Evolutionary conservation across 768 basidiomycete species (phyloP).

Genomic region (Cantharellus cinnabarinus): DNA sequence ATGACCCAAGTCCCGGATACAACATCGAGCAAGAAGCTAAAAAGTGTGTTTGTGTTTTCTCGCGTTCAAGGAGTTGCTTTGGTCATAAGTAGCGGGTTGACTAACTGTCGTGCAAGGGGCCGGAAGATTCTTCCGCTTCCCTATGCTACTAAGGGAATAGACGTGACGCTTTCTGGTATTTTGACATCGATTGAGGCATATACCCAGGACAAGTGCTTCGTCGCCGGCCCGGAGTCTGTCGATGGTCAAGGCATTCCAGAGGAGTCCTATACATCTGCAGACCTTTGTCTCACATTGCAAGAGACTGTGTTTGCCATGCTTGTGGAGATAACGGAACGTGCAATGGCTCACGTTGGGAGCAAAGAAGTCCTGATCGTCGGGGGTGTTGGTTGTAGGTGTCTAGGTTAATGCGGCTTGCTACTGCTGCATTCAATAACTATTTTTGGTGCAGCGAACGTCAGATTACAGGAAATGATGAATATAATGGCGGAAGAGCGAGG

Average conservation of each 20-base stretch:
- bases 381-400: conserved; percentile 87
- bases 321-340: conserved; percentile 95
- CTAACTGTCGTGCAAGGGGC: conserved; percentile 20
- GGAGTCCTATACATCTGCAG: conserved; percentile 80
- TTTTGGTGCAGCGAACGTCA: conserved; percentile 47
- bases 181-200: conserved; percentile 75
- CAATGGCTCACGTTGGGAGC: conserved; percentile 96
- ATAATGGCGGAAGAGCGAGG: conserved; percentile 84
- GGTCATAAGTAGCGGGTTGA: neutral
- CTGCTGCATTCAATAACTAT: neutral
- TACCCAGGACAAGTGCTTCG: conserved; percentile 65
- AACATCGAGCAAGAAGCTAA: conserved; percentile 96
- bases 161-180: conserved; percentile 87
- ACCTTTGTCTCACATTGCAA: conserved; percentile 90
- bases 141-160: conserved; percentile 98
- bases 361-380: conserved; percentile 94
- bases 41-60: conserved; percentile 28
- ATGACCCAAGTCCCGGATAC: conserved; percentile 90
- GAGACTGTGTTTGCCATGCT: conserved; percentile 97
- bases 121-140: conserved; percentile 73
- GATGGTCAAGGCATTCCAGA: conserved; percentile 15
- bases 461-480: conserved; percentile 97
- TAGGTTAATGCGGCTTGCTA: neutral
- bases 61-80: neutral
- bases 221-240: conserved; percentile 20